Evolutionary conservation across 768 basidiomycete genomes (phyloP), one percentile per base, ranked within the genome.

Genomic region (Russula ochroleuca): DNA sequence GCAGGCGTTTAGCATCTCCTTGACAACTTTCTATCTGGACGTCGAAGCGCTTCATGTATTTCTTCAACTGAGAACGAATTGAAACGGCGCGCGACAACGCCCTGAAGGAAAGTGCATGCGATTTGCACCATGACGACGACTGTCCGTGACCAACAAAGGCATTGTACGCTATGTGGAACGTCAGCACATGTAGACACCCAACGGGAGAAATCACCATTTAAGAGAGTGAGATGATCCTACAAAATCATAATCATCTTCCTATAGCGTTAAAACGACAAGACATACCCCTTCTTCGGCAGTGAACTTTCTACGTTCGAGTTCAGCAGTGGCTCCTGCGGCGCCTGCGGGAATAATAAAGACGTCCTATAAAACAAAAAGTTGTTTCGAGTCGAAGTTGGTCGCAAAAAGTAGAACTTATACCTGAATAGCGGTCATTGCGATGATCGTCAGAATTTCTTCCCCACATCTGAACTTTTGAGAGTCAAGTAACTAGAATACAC

Each of bases 251-350:
- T 11, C 38, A 48, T 25, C 54, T 49, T 55, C 13, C n/a, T 33
- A 21, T 19, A 53, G 21, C 48, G 33, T 7, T 8, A 45, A 15
- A 35, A 9, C 21, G 21, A 59, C n/a, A 47, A 28, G 9, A 77
- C 83, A 70, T 64, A 94, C 94, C 70, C 97, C 97, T 83, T 99
- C 97, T 75, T 98, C 95, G 0, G 95, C 94, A 0, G 94, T 98
- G 70, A 98, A 98, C 73, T 98, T 98, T 62, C 97, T 78, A 56
- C 94, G 81, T 74, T 98, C 95, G 15, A 98, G 77, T 74, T 98
- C 96, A 4, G 90, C 94, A 37, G 93, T 73, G 1, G 93, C 92
- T 14, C 92, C 92, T 6, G 84, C 81, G 9, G 88, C 85, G 6
- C 94, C 94, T 2, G 94, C 91, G 4, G 90, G 87, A 60, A 92